Base-by-base conservation (phyloP, 768 basidiomycete species). In the Clavaria fumosa region DNA sequence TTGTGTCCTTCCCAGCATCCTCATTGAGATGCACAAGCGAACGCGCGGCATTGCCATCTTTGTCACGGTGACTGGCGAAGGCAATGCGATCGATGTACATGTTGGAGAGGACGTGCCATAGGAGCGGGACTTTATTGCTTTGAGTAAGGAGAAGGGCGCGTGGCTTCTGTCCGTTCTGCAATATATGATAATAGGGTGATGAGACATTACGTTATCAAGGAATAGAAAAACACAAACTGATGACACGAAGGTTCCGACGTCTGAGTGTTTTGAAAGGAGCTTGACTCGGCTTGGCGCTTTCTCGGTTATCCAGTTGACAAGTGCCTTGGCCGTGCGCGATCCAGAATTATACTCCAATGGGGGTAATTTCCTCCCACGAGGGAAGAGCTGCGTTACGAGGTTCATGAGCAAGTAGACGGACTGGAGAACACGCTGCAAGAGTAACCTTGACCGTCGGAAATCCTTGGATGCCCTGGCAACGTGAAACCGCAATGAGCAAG, bases 381-480 rank as follows among this genome's bases (percentile, higher is more conserved):
- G 86, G 61, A 79, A 96, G 2, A 83, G 58, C 73, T 80, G 36
- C 7, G 43, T 2, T 35, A 14, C 14, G 23, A n/a, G 21, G 44
- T 22, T n/a, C n/a, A n/a, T n/a, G n/a, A n/a, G n/a, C n/a, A n/a
- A n/a, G n/a, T n/a, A n/a, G n/a, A n/a, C n/a, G n/a, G n/a, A n/a
- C n/a, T n/a, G n/a, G n/a, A n/a, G n/a, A n/a, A n/a, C n/a, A n/a
- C n/a, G n/a, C n/a, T n/a, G n/a, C n/a, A n/a, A 11, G n/a, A 18
- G 35, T 19, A 47, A 78, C 75, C 63, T 96, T 96, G 54, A 96
- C 64, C 2, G 90, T 95, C 2, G 90, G 90, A 69, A 90, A 96
- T 2, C 90, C 90, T 57, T 90, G 66, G 15, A 95, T 72, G 10
- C 75, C 75, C 70, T 77, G 44, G 9, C 19, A 24, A 26, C 17